Conservation (phyloP, 805 yeast genomes). For the Metschnikowia kofuensis region DNA sequence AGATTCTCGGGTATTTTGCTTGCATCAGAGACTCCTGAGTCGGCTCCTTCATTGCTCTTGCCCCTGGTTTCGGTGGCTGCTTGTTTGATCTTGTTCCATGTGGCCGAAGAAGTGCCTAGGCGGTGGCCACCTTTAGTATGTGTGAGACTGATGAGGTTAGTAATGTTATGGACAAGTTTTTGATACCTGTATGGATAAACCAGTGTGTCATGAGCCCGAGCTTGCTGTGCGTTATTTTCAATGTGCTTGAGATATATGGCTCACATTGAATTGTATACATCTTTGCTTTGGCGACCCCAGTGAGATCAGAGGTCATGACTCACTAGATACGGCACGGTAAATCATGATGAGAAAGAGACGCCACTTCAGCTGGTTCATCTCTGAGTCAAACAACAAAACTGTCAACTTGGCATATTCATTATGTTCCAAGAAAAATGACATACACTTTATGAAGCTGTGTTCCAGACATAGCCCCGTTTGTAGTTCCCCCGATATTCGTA, state of each 20-base stretch:
- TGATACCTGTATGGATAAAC: no score
- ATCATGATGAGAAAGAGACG: not conserved
- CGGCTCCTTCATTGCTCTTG: not conserved
- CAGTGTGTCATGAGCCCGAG: no score
- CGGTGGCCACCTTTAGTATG: slow-evolving; percentile 35
- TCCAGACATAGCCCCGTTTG: slow-evolving; percentile 6
- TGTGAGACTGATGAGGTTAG: slow-evolving; percentile 23
- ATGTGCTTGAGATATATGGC: no score
- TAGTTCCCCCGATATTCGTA: not conserved
- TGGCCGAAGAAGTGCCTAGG: slow-evolving; percentile 39
- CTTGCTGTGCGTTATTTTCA: no score
- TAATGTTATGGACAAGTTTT: not conserved
- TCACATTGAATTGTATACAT: not conserved
- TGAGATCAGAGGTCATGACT: not conserved
- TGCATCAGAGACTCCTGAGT: not conserved
- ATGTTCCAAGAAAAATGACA: not conserved
- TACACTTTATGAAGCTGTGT: slow-evolving; percentile 12
- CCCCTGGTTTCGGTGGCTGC: slow-evolving; percentile 16
- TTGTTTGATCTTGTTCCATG: slow-evolving; percentile 41
- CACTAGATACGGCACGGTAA: not conserved
- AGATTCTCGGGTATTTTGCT: not conserved
- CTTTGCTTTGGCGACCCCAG: not conserved
- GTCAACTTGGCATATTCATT: no score
- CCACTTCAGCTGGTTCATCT: no score
- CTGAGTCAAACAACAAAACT: no score